phyloP scores from a whole-genome alignment of 176 grass and related monocot genomes.

The Oryza glumipatula region DNA sequence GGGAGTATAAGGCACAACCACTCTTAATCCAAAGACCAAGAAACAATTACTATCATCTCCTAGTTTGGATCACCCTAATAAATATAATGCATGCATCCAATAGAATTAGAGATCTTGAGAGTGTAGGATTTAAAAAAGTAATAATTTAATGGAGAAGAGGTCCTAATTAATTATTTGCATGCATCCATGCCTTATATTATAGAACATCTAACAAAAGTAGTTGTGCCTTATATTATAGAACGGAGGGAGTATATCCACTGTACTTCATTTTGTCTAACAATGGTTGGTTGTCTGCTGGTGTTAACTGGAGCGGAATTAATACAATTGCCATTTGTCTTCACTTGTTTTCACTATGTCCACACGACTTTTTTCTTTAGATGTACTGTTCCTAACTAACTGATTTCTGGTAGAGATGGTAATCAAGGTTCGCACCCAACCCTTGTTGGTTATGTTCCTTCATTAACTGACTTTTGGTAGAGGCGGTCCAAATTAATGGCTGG shows the following conservation, averaged over 20 bases:
- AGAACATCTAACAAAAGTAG: too few relatives aligned
- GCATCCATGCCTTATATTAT: too few relatives aligned
- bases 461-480: conserved; percentile 1
- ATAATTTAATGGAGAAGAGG: too few relatives aligned
- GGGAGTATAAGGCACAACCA: too few relatives aligned
- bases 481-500: conserved; percentile 3
- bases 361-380: conserved; percentile 21
- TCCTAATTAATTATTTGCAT: too few relatives aligned
- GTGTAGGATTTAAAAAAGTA: too few relatives aligned
- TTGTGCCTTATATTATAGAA: too few relatives aligned
- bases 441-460: not conserved
- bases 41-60: too few relatives aligned
- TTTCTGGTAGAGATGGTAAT: conserved; percentile 15
- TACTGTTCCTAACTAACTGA: conserved; percentile 29
- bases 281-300: conserved; percentile 39
- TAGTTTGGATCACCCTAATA: too few relatives aligned
- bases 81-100: too few relatives aligned
- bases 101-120: too few relatives aligned
- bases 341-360: conserved; percentile 14
- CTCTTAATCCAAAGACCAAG: too few relatives aligned
- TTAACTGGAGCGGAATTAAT: conserved; percentile 26
- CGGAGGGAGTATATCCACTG: not conserved
- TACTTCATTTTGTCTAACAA: conserved; percentile 8
- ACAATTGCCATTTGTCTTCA: conserved; percentile 38
- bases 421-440: conserved; percentile 24